Percentiles rank a stretch among this genome's conserved stretches.
Conservation (phyloP, 805 yeast genomes). For the Nakazawaea holstii region DNA sequence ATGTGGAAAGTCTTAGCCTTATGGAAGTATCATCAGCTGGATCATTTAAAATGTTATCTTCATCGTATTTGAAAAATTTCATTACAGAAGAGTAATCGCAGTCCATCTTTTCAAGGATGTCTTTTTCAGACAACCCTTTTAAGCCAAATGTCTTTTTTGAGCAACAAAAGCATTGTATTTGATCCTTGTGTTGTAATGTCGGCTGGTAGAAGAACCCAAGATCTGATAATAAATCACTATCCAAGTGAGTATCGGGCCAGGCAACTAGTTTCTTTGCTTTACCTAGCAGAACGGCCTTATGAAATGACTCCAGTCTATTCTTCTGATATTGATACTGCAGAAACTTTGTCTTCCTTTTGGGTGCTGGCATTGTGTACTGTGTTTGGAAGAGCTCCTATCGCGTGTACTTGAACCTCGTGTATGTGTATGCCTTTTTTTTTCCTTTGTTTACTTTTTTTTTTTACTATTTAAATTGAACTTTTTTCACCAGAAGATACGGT, state of each 20-base stretch:
- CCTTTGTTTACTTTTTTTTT: not conserved
- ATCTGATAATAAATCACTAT: not conserved
- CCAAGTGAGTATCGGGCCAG: slow-evolving; percentile 2
- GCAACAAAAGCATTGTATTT: slow-evolving; percentile 6
- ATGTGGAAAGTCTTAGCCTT: slow-evolving; percentile 32
- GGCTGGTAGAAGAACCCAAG: slow-evolving; percentile 8
- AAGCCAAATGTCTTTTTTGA: slow-evolving; percentile 1
- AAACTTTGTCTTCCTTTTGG: not conserved
- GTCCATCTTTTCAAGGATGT: not conserved
- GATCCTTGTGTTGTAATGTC: slow-evolving; percentile 5
- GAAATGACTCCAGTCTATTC: slow-evolving; percentile 2
- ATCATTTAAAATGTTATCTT: slow-evolving; percentile 24
- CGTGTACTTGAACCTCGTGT: not conserved
- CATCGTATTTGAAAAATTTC: slow-evolving; percentile 2
- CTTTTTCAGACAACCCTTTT: not conserved
- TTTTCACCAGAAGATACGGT: too few species aligned
- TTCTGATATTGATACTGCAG: not conserved
- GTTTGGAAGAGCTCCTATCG: not conserved
- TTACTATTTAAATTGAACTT: too few species aligned
- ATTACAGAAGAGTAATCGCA: slow-evolving; percentile 1
- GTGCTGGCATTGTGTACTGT: not conserved
- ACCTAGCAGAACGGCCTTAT: slow-evolving; percentile 3
- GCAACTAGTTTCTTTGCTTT: slow-evolving; percentile 2
- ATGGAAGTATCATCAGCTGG: slow-evolving; percentile 27
- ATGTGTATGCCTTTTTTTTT: not conserved